Evolutionary conservation across 306 rosid genomes (phyloP).

Genomic region (Morella rubra): DNA sequence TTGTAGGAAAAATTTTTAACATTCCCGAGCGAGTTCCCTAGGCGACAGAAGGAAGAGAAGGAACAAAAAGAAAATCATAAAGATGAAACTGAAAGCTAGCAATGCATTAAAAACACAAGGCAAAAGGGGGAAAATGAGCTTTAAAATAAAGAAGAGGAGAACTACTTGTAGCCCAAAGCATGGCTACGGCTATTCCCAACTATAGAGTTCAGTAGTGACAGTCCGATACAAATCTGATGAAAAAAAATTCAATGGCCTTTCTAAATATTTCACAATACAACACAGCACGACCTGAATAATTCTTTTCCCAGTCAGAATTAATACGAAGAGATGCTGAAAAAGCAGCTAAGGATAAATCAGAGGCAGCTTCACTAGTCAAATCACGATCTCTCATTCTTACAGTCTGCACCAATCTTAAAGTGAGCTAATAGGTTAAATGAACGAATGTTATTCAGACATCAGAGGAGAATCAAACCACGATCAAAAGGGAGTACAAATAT

Average conservation of each 20-base stretch:
- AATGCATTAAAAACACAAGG: background rate
- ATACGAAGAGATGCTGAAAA: background rate
- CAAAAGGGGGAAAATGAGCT: background rate
- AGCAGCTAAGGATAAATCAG: background rate
- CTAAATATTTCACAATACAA: background rate
- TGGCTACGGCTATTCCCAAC: background rate
- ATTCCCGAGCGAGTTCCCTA: constrained; percentile 55
- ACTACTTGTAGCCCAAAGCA: constrained; percentile 17
- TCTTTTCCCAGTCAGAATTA: background rate
- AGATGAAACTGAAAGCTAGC: constrained; percentile 9
- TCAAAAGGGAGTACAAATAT: background rate
- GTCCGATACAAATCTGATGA: background rate
- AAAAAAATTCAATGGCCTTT: background rate
- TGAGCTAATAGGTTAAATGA: background rate
- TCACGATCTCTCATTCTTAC: background rate
- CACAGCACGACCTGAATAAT: background rate
- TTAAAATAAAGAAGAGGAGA: background rate
- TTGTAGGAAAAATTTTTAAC: constrained; percentile 56
- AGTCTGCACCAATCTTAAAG: background rate
- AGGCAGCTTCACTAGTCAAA: background rate
- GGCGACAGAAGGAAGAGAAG: constrained; percentile 27
- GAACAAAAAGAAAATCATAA: constrained; percentile 1
- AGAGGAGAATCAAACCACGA: background rate
- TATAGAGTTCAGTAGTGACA: background rate
- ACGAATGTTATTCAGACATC: background rate